A percentile compares a stretch with the other conserved stretches of the same genome.
These are phyloP conservation scores for Stephania yunnanensis DNA, from an alignment of 164 flowering plant species.

Conservation along the genomic window DNA sequence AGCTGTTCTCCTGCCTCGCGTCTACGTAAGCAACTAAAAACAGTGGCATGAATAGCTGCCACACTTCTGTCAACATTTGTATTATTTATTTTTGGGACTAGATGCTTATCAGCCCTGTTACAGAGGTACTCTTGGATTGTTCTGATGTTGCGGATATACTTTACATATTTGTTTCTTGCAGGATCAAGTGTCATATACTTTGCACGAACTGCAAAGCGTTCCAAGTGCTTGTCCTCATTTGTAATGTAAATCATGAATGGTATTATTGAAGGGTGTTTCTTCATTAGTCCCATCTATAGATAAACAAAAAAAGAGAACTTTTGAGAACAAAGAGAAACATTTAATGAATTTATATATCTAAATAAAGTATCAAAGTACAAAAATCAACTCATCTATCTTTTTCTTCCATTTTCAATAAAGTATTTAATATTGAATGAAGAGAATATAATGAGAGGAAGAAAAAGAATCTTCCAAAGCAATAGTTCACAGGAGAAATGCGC, in stretches of 20 bases:
- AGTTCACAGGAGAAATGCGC: too few relatives aligned
- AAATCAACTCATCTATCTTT: neutral
- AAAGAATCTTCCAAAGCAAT: too few relatives aligned
- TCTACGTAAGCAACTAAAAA: slow-evolving; percentile 78
- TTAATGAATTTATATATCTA: neutral
- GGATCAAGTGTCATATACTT: slow-evolving; percentile 95
- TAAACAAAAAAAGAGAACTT: slow-evolving; percentile 5
- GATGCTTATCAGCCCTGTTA: slow-evolving; percentile 83
- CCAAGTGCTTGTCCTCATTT: slow-evolving; percentile 81
- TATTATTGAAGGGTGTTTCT: slow-evolving; percentile 82
- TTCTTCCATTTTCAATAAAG: too few relatives aligned
- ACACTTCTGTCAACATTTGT: slow-evolving; percentile 90
- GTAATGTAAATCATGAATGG: slow-evolving; percentile 90
- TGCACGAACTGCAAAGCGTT: slow-evolving; percentile 87
- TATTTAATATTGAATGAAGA: too few relatives aligned
- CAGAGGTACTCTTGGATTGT: slow-evolving; percentile 83
- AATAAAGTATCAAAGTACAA: neutral
- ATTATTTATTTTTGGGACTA: slow-evolving; percentile 83
- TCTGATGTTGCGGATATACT: slow-evolving; percentile 80
- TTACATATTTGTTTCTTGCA: slow-evolving; percentile 80
- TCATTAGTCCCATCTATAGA: slow-evolving; percentile 86
- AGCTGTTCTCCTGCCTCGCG: slow-evolving; percentile 75
- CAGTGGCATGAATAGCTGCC: slow-evolving; percentile 91
- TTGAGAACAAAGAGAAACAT: neutral
- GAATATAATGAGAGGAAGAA: too few relatives aligned